Evolutionary conservation across 2,329 filamentous ascomycete genomes (phyloP), one percentile per base, ranked within the genome.

Genomic region (Ophiocordyceps camponoti-floridani): DNA sequence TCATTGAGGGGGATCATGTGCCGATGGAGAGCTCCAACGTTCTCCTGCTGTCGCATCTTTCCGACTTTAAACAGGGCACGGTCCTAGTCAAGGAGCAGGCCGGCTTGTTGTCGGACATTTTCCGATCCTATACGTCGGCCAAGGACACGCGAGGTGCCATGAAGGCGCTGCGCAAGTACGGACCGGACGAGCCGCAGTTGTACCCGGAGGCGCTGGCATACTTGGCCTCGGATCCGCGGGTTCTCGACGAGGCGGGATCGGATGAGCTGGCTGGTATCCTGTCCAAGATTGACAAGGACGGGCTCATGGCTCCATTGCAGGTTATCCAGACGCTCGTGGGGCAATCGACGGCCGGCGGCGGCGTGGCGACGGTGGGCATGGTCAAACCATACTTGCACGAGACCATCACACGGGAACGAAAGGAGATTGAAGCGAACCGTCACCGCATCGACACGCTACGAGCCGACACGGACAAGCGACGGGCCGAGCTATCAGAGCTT

Each of bases 1-100:
- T 96, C 23, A 88, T 98, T 46, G 81, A 91, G 55, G 79, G 78
- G 14, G 78, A 83, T 52, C 77, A 86, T 51, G 75, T 83, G 46
- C 81, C 85, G 0, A 94, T 98, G 56, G 89, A 94, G 54, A 91
- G 87, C 50, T 95, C 91, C 2, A 95, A 94, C 54, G 85, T 98
- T 13, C 73, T 98, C 0, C 70, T 98, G 0, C 72, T 98, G 2
- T 98, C 93, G 1, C 86, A 96, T 56, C 69, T 98, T 4, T 88
- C 88, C 4, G 77, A 87, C 53, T 98, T 96, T 66, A 73, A 76
- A 41, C 86, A 93, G 55, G 91, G 91, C 16, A 94, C 87, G 0
- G 85, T 86, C 2, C 74, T 98, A 2, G 88, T 98, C 45, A 84
- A 88, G 52, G 91, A 98, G 64, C 85, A 95, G 56, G 85, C 93